Evolutionary conservation across 2,329 filamentous ascomycete genomes (phyloP).

Genomic region (Cladosporium sphaerospermum): DNA sequence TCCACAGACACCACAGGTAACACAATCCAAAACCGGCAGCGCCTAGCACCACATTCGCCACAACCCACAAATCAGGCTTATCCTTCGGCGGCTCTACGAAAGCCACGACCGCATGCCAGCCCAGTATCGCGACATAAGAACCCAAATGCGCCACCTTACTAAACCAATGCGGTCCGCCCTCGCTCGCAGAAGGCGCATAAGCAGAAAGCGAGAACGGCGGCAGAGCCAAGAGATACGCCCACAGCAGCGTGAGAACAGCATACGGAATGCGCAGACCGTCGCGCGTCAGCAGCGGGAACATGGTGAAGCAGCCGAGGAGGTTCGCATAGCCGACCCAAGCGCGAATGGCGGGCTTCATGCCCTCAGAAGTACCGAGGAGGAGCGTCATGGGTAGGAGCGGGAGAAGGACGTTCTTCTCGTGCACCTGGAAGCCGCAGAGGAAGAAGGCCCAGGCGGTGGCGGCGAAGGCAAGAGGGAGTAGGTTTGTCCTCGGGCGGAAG

Average conservation of each 20-base stretch:
- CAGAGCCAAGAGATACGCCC: conserved; percentile 84
- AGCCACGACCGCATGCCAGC: conserved; percentile 73
- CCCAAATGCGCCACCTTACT: conserved; percentile 63
- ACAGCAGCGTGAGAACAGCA: conserved; percentile 73
- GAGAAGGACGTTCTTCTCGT: conserved; percentile 93
- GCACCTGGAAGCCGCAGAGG: conserved; percentile 94
- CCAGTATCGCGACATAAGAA: conserved; percentile 72
- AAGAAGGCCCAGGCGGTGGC: conserved; percentile 95
- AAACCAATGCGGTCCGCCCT: conserved; percentile 17
- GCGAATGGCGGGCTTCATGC: conserved; percentile 67
- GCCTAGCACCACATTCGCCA: conserved; percentile 81
- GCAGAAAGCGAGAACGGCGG: conserved; percentile 68
- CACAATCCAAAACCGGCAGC: conserved; percentile 78
- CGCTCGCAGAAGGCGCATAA: conserved; percentile 45
- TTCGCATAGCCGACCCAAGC: conserved; percentile 98
- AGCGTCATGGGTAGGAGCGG: conserved; percentile 91
- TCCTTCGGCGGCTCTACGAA: conserved; percentile 60
- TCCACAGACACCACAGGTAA: conserved; percentile 86
- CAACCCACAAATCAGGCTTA: conserved; percentile 93
- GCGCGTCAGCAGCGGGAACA: conserved; percentile 82
- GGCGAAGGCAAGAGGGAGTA: conserved; percentile 74
- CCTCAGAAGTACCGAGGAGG: conserved; percentile 70
- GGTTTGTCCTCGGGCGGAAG: conserved; percentile 65
- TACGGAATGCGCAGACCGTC: conserved; percentile 84
- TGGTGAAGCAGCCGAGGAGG: conserved; percentile 80